Evolutionary conservation across 805 yeast genomes (phyloP).

Genomic region (Saccharomyces paradoxus): DNA sequence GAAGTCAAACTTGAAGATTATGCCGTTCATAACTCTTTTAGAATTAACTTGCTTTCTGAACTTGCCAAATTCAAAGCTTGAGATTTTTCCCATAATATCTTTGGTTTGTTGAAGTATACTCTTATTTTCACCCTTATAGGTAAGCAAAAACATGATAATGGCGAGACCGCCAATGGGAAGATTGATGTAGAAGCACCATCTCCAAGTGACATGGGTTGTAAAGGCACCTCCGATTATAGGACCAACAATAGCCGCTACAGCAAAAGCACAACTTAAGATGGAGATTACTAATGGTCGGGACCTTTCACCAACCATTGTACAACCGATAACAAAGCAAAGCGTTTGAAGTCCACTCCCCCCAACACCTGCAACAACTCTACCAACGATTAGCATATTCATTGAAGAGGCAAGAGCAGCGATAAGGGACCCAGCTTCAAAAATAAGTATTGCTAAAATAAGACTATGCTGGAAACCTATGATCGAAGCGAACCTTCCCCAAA

Average conservation of each 20-base stretch:
- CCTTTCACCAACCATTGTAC: slow-evolving; percentile 27
- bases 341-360: slow-evolving; percentile 67
- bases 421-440: slow-evolving; percentile 58
- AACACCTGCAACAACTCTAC: slow-evolving; percentile 60
- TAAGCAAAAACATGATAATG: slow-evolving; percentile 9
- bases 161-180: slow-evolving; percentile 53
- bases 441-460: slow-evolving; percentile 38
- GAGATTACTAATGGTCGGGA: slow-evolving; percentile 22
- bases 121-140: slow-evolving; percentile 11
- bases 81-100: neutral
- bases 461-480: slow-evolving; percentile 50
- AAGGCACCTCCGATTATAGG: slow-evolving; percentile 64
- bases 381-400: slow-evolving; percentile 60
- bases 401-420: slow-evolving; percentile 45
- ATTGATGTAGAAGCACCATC: slow-evolving; percentile 71
- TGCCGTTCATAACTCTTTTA: neutral
- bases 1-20: slow-evolving; percentile 17
- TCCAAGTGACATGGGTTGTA: slow-evolving; percentile 52
- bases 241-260: slow-evolving; percentile 47
- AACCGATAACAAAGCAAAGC: slow-evolving; percentile 42
- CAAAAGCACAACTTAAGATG: slow-evolving; percentile 30
- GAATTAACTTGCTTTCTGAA: neutral
- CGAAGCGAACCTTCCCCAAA: slow-evolving; percentile 52
- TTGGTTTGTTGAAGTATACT: neutral
- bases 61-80: neutral